Conservation (phyloP, 2,329 filamentous ascomycete genomes). For the Monosporascus sp. region DNA sequence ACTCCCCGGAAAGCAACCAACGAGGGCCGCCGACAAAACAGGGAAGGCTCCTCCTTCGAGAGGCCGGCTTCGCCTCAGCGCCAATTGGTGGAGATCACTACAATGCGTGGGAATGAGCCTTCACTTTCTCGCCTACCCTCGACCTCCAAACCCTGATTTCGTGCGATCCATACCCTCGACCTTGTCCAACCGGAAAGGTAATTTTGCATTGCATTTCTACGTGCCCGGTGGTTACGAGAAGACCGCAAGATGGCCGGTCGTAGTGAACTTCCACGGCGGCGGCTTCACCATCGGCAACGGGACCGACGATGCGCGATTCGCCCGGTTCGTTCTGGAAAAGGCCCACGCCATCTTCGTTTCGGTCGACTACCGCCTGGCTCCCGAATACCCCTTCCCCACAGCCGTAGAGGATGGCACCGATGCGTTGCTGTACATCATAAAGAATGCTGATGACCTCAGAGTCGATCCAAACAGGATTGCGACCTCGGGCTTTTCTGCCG, state of each 20-base stretch:
- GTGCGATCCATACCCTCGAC: conserved; percentile 47
- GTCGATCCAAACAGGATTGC: conserved; percentile 53
- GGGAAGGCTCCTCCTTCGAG: conserved; percentile 35
- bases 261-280: conserved; percentile 65
- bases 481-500: conserved; percentile 61
- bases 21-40: conserved; percentile 19
- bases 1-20: conserved; percentile 13
- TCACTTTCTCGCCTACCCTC: conserved; percentile 57
- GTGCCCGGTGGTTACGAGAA: conserved; percentile 33
- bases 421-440: conserved; percentile 55
- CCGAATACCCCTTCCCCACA: conserved; percentile 59
- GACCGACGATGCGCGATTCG: conserved; percentile 60
- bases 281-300: conserved; percentile 61
- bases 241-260: conserved; percentile 39
- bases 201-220: conserved; percentile 39
- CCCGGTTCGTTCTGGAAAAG: conserved; percentile 44
- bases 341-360: conserved; percentile 56
- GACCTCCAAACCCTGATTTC: conserved; percentile 58
- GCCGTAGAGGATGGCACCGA: conserved; percentile 63
- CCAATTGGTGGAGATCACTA: conserved; percentile 60
- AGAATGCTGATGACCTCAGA: conserved; percentile 50
- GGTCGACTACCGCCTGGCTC: conserved; percentile 65
- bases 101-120: conserved; percentile 67
- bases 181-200: conserved; percentile 25
- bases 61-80: conserved; percentile 59